Evolutionary conservation across 2,329 filamentous ascomycete genomes (phyloP).

Genomic region (Thielaviopsis populi): DNA sequence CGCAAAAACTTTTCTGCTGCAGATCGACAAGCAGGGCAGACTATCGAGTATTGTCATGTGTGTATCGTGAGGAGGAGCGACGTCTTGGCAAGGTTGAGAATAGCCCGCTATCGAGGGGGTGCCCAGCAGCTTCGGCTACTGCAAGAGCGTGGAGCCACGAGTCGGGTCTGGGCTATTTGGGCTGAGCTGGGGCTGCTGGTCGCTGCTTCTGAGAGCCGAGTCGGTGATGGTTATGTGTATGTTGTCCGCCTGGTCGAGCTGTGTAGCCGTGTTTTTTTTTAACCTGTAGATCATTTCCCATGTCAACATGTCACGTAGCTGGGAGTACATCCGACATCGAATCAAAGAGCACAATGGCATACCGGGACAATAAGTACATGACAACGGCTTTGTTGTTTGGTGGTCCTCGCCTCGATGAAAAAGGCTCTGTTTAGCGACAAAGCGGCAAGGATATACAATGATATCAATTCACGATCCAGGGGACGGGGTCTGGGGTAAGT

Average conservation of each 20-base stretch:
- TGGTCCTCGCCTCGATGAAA: background rate
- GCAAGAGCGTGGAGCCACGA: background rate
- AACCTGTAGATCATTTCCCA: background rate
- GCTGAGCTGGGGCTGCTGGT: background rate
- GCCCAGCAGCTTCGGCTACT: background rate
- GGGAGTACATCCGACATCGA: background rate
- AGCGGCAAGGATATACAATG: background rate
- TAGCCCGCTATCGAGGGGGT: background rate
- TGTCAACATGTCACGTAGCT: background rate
- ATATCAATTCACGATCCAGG: background rate
- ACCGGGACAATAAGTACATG: background rate
- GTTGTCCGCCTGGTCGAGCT: background rate
- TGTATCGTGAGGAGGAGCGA: background rate
- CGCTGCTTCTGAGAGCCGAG: background rate
- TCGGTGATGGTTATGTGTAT: background rate
- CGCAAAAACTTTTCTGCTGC: background rate
- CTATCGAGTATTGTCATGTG: background rate
- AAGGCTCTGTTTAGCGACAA: background rate
- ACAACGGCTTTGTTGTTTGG: background rate
- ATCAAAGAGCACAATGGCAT: background rate
- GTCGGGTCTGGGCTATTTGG: background rate
- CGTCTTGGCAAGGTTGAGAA: background rate
- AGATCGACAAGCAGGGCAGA: slow-evolving; percentile 1
- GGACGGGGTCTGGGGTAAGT: background rate
- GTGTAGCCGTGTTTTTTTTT: background rate